Evolutionary conservation across 345 rosid genomes (phyloP).

Genomic region (Eucalyptus curtisii): DNA sequence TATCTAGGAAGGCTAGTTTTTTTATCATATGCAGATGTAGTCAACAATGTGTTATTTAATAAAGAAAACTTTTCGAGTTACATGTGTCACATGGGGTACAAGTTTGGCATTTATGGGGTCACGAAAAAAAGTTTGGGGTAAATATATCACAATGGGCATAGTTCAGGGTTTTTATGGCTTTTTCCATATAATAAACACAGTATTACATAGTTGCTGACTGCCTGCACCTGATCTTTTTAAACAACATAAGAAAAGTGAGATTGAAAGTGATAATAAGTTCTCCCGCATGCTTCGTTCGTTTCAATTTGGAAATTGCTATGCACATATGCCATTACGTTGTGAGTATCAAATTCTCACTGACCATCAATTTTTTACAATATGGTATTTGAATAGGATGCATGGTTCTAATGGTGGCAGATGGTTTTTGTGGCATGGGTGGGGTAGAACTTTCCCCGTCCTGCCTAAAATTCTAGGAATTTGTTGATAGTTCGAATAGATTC

Average conservation of each 20-base stretch:
- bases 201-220: background rate
- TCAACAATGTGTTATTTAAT: background rate
- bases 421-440: background rate
- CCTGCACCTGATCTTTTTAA: background rate
- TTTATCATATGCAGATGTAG: background rate
- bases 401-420: background rate
- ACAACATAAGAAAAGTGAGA: background rate
- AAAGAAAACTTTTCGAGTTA: background rate
- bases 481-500: background rate
- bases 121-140: too few relatives aligned
- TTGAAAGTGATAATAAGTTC: background rate
- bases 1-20: background rate
- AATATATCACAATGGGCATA: too few relatives aligned
- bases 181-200: background rate
- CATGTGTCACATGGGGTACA: too few relatives aligned
- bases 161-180: too few relatives aligned
- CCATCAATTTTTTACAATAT: background rate
- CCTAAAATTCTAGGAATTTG: background rate
- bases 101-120: too few relatives aligned
- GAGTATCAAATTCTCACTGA: background rate
- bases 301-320: background rate
- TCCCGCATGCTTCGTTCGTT: background rate
- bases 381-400: background rate
- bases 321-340: background rate
- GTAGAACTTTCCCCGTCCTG: background rate